These are phyloP conservation scores for Breviolum minutum DNA, from an alignment of 73 alveolate species.

Conservation along the genomic window DNA sequence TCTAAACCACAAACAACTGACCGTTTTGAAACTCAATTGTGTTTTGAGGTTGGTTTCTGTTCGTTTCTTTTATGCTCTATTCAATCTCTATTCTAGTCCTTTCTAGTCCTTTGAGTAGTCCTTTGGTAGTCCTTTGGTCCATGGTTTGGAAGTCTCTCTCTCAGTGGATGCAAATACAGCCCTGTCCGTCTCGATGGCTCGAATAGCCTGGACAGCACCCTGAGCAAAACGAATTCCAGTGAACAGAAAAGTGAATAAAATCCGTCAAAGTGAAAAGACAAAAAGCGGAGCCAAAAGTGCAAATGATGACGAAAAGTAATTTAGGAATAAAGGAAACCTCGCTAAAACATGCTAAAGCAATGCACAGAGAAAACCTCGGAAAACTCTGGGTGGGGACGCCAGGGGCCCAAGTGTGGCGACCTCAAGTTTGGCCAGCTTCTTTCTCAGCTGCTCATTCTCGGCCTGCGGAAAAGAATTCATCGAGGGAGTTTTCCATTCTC, in stretches of 20 bases:
- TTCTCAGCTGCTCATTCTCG: conserved; percentile 92
- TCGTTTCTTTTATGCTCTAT: no score
- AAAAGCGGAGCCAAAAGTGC: no score
- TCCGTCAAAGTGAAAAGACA: background rate
- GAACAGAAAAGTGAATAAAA: background rate
- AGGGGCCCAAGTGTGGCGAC: background rate
- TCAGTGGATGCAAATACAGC: background rate
- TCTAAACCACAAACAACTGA: background rate
- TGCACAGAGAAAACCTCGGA: background rate
- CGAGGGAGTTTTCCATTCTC: background rate
- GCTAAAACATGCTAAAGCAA: no score
- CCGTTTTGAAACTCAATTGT: no score
- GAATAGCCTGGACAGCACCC: conserved; percentile 71
- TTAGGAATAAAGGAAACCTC: no score
- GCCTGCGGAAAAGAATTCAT: background rate
- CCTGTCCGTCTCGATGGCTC: conserved; percentile 56
- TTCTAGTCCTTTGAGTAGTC: no score
- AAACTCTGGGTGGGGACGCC: background rate
- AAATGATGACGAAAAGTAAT: no score
- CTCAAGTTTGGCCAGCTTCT: conserved; percentile 87
- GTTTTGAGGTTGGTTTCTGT: background rate
- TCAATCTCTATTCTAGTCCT: no score
- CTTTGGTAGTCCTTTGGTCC: no score
- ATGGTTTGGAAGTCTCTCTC: no score
- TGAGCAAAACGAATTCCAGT: background rate